Evolutionary conservation across 1,284 basidiomycete species (phyloP), one percentile per base, ranked within the genome.

Genomic region (Cerioporus squamosus): DNA sequence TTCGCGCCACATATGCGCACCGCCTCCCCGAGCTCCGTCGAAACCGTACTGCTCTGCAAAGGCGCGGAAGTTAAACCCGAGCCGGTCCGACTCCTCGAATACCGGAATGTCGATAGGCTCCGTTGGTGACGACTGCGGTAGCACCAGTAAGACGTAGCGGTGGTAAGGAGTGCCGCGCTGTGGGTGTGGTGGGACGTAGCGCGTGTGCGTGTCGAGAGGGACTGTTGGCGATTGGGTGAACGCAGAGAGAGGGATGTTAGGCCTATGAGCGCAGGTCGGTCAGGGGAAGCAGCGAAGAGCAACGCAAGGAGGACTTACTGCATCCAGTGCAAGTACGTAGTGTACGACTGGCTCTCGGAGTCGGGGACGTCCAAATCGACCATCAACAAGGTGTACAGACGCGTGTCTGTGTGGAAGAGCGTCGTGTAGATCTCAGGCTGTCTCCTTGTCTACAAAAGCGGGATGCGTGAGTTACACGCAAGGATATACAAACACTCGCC

Each of bases 341-440:
- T 82, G 76, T 84, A 98, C 0, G 85, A 77, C 61, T 82, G 77
- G 38, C 78, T 84, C 26, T 80, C 80, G 61, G 86, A 83, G 66
- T 93, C 80, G 9, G 95, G 96, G 17, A 91, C 84, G 75, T 98
- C 96, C 54, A 91, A 87, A 73, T 98, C 95, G 47, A 98, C 78
- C 72, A 98, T 85, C 31, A 97, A 74, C 60, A 98, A 76, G 0
- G 96, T 97, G 74, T 97, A 98, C n/a, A 90, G 75, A 48, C 90
- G 84, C 15, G 84, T 83, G 52, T 97, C 93, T 0, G 84, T 77
- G 72, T 93, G 92, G 79, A 89, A 96, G 1, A 89, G 86, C 44
- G 88, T 91, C 5, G 85, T 87, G 61, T 85, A 85, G 8, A 96
- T 66, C 55, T 74, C 77, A 1, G 93, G 91, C 5, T 80, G 81